phyloP scores from a whole-genome alignment of 192 early-diverging fungal genomes.

The Allomyces macrogynus region DNA sequence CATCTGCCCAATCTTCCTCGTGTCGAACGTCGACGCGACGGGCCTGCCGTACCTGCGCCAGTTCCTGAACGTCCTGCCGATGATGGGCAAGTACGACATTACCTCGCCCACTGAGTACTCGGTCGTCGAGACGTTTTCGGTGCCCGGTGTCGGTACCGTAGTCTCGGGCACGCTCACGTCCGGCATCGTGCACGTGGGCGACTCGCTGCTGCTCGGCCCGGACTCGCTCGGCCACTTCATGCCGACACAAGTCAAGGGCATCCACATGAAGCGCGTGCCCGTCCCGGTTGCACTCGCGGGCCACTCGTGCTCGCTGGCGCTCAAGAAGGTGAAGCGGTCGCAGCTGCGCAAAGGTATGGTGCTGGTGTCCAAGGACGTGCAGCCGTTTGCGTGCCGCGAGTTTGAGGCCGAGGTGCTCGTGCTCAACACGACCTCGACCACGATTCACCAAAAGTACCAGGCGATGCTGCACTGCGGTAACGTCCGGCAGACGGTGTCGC shows the following conservation, averaged over 20 bases:
- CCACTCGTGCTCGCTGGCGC: slow-evolving; percentile 62
- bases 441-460: slow-evolving; percentile 75
- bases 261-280: slow-evolving; percentile 71
- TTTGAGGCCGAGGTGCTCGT: slow-evolving; percentile 89
- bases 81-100: slow-evolving; percentile 35
- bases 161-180: slow-evolving; percentile 56
- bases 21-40: slow-evolving; percentile 74
- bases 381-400: slow-evolving; percentile 33
- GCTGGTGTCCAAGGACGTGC: slow-evolving; percentile 9
- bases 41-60: slow-evolving; percentile 49
- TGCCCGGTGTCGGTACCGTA: slow-evolving; percentile 81
- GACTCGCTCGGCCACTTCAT: slow-evolving; percentile 64
- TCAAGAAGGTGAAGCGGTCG: slow-evolving; percentile 63
- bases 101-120: slow-evolving; percentile 48
- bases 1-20: slow-evolving; percentile 85
- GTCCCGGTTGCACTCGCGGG: slow-evolving; percentile 60
- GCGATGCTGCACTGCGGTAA: slow-evolving; percentile 85
- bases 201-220: slow-evolving; percentile 65
- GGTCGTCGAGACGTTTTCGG: slow-evolving; percentile 76
- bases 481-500: slow-evolving; percentile 67
- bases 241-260: slow-evolving; percentile 55
- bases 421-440: slow-evolving; percentile 68
- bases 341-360: slow-evolving; percentile 54
- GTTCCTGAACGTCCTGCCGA: slow-evolving; percentile 67
- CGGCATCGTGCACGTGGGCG: slow-evolving; percentile 57